Base-by-base conservation (phyloP, 805 yeast species). In the Kuraishia floccosa region DNA sequence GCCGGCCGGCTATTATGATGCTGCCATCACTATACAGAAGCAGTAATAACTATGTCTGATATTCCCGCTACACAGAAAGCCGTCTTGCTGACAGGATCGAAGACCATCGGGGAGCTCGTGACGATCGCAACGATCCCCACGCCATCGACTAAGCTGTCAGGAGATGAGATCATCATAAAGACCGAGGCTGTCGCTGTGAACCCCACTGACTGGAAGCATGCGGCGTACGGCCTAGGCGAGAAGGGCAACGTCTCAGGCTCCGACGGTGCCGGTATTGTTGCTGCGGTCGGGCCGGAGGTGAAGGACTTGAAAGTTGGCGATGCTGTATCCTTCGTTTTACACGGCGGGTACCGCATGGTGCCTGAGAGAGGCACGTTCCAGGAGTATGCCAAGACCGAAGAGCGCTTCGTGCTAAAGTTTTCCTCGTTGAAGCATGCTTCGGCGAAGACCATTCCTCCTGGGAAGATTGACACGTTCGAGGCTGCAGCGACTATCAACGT, bases 201-300 rank as follows among this genome's bases (percentile, higher is more conserved):
- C 43, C 86, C 86, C 26, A 70, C 79, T 5, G 87, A 79, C 45
- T 76, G 79, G 77, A 76, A 76, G 43, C 81, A 76, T 42, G 47
- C 65, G 27, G 58, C 44, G 4, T 48, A 33, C 31, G 42, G 56
- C 9, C 40, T 53, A 34, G 70, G 73, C 13, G 50, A 40, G 2
- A 49, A 62, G 23, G 80, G 76, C 18, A 45, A 59, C 17, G 58
- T 75, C 29, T 47, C 62, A 10, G 89, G 87, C 13, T 54, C 72
- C 33, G 86, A 79, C 44, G 68, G 63, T 20, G 51, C 79, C 28
- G 85, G 85, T 22, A 56, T 54, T 19, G 72, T 77, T 27, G 60
- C 56, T 21, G 63, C 22, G 22, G 22, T 19, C 22, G 22, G 22
- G 7, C 7, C 7, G 10, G 22, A 19, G 7, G 22, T 19, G 9